Evolutionary conservation across 495 filamentous ascomycete genomes (phyloP).

Genomic region (Usnea hakonensis): DNA sequence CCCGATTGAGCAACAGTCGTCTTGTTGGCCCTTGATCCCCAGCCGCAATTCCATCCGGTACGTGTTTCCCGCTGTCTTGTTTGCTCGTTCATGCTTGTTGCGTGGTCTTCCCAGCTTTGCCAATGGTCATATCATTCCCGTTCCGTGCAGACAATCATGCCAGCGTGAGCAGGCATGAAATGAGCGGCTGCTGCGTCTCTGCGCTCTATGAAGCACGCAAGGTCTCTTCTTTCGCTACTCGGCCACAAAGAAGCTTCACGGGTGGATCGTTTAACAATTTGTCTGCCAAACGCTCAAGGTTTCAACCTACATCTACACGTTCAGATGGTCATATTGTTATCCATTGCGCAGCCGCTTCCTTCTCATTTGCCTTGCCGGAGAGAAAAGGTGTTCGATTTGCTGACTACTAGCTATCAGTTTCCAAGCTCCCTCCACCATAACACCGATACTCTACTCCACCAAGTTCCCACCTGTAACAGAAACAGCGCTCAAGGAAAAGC

Average conservation of each 20-base stretch:
- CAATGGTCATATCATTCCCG: slow-evolving; percentile 3
- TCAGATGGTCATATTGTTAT: not conserved
- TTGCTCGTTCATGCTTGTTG: slow-evolving; percentile 1
- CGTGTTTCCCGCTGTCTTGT: slow-evolving; percentile 7
- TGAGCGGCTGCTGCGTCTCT: not conserved
- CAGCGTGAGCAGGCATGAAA: not conserved
- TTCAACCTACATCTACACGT: no score
- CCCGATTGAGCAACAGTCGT: slow-evolving; percentile 1
- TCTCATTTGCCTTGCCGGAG: not conserved
- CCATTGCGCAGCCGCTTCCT: not conserved
- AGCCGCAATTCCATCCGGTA: slow-evolving; percentile 19
- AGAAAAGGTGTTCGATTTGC: not conserved
- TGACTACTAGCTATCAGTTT: not conserved
- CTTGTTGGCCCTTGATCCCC: slow-evolving; percentile 8
- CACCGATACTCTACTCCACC: not conserved
- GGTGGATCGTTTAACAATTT: not conserved
- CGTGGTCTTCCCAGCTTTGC: not conserved
- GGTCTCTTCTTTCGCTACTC: not conserved
- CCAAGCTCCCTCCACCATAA: not conserved
- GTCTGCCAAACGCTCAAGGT: not conserved
- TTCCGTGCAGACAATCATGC: not conserved
- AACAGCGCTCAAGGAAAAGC: not conserved
- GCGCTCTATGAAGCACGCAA: not conserved
- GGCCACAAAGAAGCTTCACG: not conserved
- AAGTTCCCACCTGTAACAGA: not conserved